Base-by-base conservation (phyloP, 2,329 filamentous ascomycete species). In the Botrytis squamosa region DNA sequence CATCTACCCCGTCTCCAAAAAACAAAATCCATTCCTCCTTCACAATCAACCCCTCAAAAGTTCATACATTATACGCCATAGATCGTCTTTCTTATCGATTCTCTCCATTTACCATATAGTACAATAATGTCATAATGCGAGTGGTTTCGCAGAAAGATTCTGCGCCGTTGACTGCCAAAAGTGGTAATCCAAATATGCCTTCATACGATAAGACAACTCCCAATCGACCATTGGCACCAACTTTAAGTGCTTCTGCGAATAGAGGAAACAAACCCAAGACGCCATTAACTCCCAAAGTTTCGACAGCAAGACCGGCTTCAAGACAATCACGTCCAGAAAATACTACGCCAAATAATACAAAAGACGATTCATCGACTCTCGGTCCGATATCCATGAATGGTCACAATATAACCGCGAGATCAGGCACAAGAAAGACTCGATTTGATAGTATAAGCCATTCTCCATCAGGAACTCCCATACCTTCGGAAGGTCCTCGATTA, bases 361-460 rank as follows among this genome's bases (percentile, higher is more conserved):
- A 78, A 74, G 89, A 91, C 69, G 86, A 89, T 75, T 80, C 85
- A 76, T 82, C 86, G 63, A 86, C 87, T 63, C 85, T 89, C 14
- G 84, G 86, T 44, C 84, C 86, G 68, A 80, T 87, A 69, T 88
- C 88, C 78, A 83, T 94, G 63, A 89, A 82, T 82, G 52, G 69
- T 29, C 87, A 84, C 81, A 94, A 93, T 81, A 85, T 94, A 80
- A 97, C 94, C 5, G 93, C 94, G 69, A 89, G 94, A 77, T 94
- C 94, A 14, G 92, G 91, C 14, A 86, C 90, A 67, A 88, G 94
- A 75, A 93, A 90, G 81, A 90, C 85, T 77, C 90, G 93, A 77
- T 88, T 90, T 73, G 90, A 93, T 81, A 94, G 91, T 81, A 83
- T 87, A 40, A 88, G 86, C 74, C 88, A 87, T 46, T 94, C 93